Evolutionary conservation across 371 early-diverging fungal genomes (phyloP).

Genomic region (Mortierella sp.): DNA sequence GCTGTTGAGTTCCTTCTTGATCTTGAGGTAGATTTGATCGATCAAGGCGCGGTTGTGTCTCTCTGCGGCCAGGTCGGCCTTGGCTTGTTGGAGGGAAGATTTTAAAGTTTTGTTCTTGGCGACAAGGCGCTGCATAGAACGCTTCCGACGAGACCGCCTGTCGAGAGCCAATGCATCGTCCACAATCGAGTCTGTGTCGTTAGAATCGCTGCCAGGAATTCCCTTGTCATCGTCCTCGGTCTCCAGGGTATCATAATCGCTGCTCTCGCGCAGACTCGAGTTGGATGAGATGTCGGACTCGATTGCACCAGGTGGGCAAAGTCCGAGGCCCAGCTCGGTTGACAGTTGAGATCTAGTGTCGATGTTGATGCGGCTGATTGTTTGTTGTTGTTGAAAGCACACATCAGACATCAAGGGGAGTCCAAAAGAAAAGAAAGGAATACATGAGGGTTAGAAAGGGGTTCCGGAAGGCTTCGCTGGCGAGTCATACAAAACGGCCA

Average conservation of each 20-base stretch:
- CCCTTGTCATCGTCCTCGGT: conserved; percentile 42
- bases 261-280: conserved; percentile 42
- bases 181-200: conserved; percentile 40
- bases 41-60: conserved; percentile 39
- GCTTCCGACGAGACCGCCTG: conserved; percentile 27
- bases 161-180: conserved; percentile 30
- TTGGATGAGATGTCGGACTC: conserved; percentile 38
- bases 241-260: conserved; percentile 38
- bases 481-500: neutral
- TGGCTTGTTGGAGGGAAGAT: conserved; percentile 41
- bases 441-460: neutral
- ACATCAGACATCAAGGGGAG: neutral
- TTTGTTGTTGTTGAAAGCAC: neutral
- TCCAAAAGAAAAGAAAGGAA: neutral
- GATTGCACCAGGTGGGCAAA: conserved; percentile 5
- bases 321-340: conserved; percentile 3
- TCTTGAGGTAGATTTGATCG: conserved; percentile 52
- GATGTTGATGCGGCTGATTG: neutral
- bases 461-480: neutral
- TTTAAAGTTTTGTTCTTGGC: conserved; percentile 48
- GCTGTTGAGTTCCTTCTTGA: conserved; percentile 40
- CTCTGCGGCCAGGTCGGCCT: conserved; percentile 44
- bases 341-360: conserved; percentile 12
- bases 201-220: conserved; percentile 37
- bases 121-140: conserved; percentile 46